These are phyloP conservation scores for Cotoneaster glaucophyllus DNA, from an alignment of 306 rosid species.

Conservation along the genomic window DNA sequence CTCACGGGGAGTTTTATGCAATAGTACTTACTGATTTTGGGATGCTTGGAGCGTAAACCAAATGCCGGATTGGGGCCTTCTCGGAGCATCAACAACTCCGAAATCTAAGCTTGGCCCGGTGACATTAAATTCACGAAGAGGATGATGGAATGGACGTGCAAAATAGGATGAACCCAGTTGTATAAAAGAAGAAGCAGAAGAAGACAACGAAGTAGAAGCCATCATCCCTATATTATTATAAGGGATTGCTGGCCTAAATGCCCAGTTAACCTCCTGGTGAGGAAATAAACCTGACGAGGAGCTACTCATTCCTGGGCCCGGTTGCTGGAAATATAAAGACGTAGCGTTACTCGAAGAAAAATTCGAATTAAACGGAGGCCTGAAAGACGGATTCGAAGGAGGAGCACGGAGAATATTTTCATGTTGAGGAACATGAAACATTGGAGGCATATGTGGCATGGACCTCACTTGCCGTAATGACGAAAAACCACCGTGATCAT, in stretches of 20 bases:
- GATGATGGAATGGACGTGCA: constrained; percentile 44
- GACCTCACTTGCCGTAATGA: background rate
- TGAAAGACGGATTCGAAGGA: background rate
- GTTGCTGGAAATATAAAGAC: constrained; percentile 36
- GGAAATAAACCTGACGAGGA: constrained; percentile 17
- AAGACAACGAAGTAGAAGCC: constrained; percentile 30
- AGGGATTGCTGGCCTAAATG: constrained; percentile 40
- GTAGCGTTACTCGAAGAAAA: constrained; percentile 3
- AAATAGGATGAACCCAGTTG: constrained; percentile 35
- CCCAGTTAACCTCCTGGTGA: constrained; percentile 53
- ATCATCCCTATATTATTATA: constrained; percentile 25
- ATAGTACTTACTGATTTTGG: constrained; percentile 64
- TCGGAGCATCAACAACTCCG: constrained; percentile 79
- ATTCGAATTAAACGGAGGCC: background rate
- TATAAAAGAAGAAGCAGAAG: constrained; percentile 29
- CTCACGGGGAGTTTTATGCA: background rate
- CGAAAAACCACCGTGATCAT: background rate
- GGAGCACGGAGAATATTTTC: background rate
- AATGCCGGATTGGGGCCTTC: constrained; percentile 83
- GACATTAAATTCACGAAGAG: constrained; percentile 15
- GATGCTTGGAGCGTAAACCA: constrained; percentile 97
- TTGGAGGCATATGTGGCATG: background rate
- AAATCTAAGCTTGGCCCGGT: constrained; percentile 60
- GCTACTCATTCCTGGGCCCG: constrained; percentile 15
- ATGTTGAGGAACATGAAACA: background rate